A percentile compares a stretch with the other conserved stretches of the same genome.
phyloP scores from a whole-genome alignment of 2,329 filamentous ascomycete species.

The Alternaria consortialis region DNA sequence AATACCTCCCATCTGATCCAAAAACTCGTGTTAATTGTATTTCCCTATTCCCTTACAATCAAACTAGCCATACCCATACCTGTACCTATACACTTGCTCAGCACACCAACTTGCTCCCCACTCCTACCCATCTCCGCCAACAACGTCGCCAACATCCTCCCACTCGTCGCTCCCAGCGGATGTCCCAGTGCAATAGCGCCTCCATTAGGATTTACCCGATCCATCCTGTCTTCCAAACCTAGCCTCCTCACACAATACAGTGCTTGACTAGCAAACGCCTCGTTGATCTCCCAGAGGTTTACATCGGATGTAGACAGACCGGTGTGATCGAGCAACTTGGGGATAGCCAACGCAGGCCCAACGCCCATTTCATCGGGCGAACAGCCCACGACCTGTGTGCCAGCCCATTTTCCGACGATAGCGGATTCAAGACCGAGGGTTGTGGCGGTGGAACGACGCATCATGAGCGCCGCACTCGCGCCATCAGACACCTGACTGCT shows the following conservation, averaged over 20 bases:
- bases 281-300: constrained; percentile 91
- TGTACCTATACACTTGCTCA: constrained; percentile 81
- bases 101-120: constrained; percentile 78
- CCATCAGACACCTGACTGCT: constrained; percentile 86
- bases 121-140: constrained; percentile 73
- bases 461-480: constrained; percentile 82
- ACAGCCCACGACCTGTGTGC: constrained; percentile 78
- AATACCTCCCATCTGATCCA: not conserved
- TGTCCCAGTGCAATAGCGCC: constrained; percentile 95
- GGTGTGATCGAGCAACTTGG: constrained; percentile 75
- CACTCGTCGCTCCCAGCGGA: constrained; percentile 87
- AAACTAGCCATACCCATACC: constrained; percentile 64
- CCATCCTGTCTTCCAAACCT: constrained; percentile 72
- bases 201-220: constrained; percentile 87
- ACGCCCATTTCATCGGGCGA: constrained; percentile 93
- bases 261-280: constrained; percentile 73
- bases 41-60: constrained; percentile 56
- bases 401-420: constrained; percentile 86
- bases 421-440: constrained; percentile 72
- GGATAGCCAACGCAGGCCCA: constrained; percentile 86
- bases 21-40: too few relatives aligned
- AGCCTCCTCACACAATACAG: constrained; percentile 76
- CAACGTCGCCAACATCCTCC: constrained; percentile 79
- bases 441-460: constrained; percentile 81
- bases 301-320: constrained; percentile 75